Conservation (phyloP, 495 filamentous ascomycete genomes). For the Annulohypoxylon stygium region DNA sequence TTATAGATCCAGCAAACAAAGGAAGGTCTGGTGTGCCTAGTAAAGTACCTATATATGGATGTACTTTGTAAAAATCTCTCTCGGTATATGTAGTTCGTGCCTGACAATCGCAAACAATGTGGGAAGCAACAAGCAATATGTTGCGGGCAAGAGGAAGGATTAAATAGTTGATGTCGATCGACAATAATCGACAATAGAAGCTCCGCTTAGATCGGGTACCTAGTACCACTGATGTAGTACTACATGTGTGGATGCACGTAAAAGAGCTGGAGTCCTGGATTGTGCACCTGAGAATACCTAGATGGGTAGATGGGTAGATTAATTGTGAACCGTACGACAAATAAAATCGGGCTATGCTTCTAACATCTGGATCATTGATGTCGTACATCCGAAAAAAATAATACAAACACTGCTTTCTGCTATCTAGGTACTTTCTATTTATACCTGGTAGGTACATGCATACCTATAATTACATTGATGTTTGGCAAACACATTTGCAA, state of each 20-base stretch:
- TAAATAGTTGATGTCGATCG: conserved; percentile 39
- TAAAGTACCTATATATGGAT: not conserved
- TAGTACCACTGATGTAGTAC: not conserved
- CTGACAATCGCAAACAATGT: conserved; percentile 22
- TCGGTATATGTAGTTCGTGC: conserved; percentile 6
- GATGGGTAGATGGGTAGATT: not conserved
- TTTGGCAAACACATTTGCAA: not conserved
- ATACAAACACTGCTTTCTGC: conserved; percentile 18
- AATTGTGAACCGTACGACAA: conserved; percentile 10
- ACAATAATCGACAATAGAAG: conserved; percentile 36
- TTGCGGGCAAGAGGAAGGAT: conserved; percentile 27
- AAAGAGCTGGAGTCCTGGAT: conserved; percentile 21
- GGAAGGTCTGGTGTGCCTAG: not conserved
- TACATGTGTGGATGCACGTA: not conserved
- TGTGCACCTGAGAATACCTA: conserved; percentile 5
- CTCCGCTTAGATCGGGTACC: conserved; percentile 21
- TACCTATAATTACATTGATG: not conserved
- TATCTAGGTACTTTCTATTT: not conserved
- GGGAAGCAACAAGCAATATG: not conserved
- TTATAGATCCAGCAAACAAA: conserved; percentile 18
- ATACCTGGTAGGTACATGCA: conserved; percentile 1
- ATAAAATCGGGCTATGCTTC: not conserved
- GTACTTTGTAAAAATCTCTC: conserved; percentile 13
- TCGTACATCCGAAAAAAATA: conserved; percentile 3
- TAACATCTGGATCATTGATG: not conserved